Evolutionary conservation across 352 stramenopile genomes (phyloP), one percentile per base, ranked within the genome.

Genomic region (Globisporangium canariense): DNA sequence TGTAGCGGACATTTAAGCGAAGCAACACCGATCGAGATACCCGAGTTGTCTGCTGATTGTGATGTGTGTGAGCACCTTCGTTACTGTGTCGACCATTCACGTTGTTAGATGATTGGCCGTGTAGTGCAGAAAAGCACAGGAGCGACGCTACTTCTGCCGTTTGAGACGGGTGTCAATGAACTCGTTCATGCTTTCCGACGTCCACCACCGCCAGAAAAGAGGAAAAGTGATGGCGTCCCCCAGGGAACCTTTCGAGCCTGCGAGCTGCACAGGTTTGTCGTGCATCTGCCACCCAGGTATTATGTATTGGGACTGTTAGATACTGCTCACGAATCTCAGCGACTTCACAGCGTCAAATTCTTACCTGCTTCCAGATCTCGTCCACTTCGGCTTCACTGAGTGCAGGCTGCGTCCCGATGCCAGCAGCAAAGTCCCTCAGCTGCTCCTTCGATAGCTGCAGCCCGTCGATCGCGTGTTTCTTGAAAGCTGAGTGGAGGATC

Each of bases 171-270:
- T 7, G 30, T 60, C 25, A 25, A 70, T 63, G 58, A 58, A 68
- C 4, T 73, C 70, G 47, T 72, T 74, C 46, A 75, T 76, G 34
- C 63, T 43, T 14, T 88, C 79, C 0, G 68, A 75, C 32, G 83
- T 58, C 81, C 81, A 91, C 81, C 81, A 89, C 8, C 67, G 69
- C 81, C 79, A 89, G 9, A 91, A 32, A 10, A 41, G 38, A 1
- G 68, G 55, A 57, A 89, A 86, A 18, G 58, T 59, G 47, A 89
- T 63, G 11, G 14, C 49, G 20, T 43, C 32, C 14, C 9, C 14
- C 8, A 14, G 0, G 22, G 8, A n/a, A 9, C 1, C 52, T 3
- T 16, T 20, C 14, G 40, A 18, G 8, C n/a, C 4, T 16, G 25
- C 5, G 14, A 18, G 0, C 9, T 46, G 52, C 22, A 52, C 16